Base-by-base conservation (phyloP, 768 basidiomycete genomes). In the Collybia sordida region DNA sequence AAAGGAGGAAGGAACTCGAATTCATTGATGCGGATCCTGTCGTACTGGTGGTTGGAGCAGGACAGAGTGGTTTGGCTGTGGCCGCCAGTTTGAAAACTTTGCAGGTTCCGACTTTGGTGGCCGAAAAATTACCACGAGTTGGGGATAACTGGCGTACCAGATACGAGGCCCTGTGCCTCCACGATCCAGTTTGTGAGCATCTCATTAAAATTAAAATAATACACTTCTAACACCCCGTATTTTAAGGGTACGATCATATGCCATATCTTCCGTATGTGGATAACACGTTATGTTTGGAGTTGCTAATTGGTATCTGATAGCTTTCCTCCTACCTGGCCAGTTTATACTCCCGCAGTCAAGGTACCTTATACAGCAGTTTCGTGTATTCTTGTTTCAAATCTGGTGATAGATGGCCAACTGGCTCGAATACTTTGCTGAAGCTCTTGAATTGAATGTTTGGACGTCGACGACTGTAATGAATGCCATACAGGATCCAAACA, bases 81-180 rank as follows among this genome's bases (percentile, higher is more conserved):
- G 81, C 81, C 0, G 84, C 82, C 12, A 70, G 82, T 24, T 73
- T 87, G 51, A 79, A 81, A 57, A 64, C 65, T 8, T 64, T 83
- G 6, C 80, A 69, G 35, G 63, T 83, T 5, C 59, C 68, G 4
- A 65, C 70, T 14, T 66, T 87, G 4, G 64, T 90, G 15, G 68
- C 90, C 41, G 89, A 92, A 61, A 64, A 81, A 74, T 61, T 83
- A 46, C 49, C 64, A 9, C 64, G 78, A 15, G 72, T 87, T 17
- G 85, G 86, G 0, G 78, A 86, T 59, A 78, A 77, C 43, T 87
- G 85, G 86, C 65, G 85, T 42, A 68, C 73, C 34, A 71, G 88
- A 34, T 88, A 89, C 57, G 78, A 85, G 47, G 77, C 82, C 8
- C 66, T 88, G 25, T 84, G 82, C 45, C 64, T 88, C 23, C 85